Evolutionary conservation across 768 basidiomycete genomes (phyloP), one percentile per base, ranked within the genome.

Genomic region (Tulasnella calospora): DNA sequence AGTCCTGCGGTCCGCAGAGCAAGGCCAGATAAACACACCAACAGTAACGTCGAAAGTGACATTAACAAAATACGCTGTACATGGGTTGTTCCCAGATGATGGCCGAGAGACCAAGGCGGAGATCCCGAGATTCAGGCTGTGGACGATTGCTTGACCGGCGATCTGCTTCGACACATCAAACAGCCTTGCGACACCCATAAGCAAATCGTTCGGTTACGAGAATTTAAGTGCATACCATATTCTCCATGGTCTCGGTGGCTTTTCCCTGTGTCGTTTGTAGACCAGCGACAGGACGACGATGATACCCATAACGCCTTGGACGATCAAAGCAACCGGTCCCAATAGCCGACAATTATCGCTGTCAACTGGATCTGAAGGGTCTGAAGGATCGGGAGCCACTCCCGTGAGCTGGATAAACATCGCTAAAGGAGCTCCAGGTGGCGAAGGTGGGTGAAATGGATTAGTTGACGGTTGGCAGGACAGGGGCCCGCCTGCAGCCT

Each of bases 141-240:
- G 94, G 4, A 95, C 90, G 82, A 93, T 92, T 86, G 92, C 87
- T 82, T 94, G 92, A 70, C 94, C 97, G 19, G 93, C 88, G 76
- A 98, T 86, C 86, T 98, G 96, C 84, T 98, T 98, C 2, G 91
- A 92, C 6, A 98, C 93, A 82, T 98, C 96, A 83, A 94, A 95
- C n/a, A 93, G 83, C 95, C 94, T 95, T 40, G 69, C 69, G 55
- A 44, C 27, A 46, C 73, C 4, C 21, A 69, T 46, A 10, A 71
- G 38, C 73, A 76, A 38, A 33, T 46, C 13, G 41, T 19, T 38
- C 70, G 74, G 46, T 47, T 71, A 72, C n/a, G 46, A 33, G 23
- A 36, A 19, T 72, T 57, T 35, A 12, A 13, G 44, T 78, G 80
- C 89, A 79, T 81, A 92, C 95, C 97, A 99, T 85, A 98, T 97